Evolutionary conservation across 805 yeast species (phyloP).

Genomic region (Candida ficus): DNA sequence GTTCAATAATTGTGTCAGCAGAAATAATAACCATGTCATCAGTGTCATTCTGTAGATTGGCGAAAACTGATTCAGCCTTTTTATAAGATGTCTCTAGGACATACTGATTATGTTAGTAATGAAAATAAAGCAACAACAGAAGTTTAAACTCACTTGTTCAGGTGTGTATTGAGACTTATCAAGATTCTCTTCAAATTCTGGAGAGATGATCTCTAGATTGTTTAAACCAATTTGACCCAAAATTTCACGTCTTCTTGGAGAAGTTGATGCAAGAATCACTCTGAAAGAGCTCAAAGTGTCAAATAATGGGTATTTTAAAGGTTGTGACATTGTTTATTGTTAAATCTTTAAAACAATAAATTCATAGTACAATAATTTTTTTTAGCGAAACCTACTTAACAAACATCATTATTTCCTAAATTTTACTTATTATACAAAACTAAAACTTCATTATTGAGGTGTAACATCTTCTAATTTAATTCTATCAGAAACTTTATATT

Average conservation of each 20-base stretch:
- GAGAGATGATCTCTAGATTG: conserved; percentile 43
- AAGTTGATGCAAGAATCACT: conserved; percentile 73
- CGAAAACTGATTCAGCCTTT: conserved; percentile 62
- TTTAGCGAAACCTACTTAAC: too few species aligned
- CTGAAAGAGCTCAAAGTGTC: conserved; percentile 14
- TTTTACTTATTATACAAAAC: too few species aligned
- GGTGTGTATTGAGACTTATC: conserved; percentile 46
- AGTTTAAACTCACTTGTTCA: conserved; percentile 30
- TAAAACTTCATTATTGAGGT: too few species aligned
- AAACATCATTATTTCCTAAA: too few species aligned
- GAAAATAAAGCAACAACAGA: too few species aligned
- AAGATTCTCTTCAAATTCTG: conserved; percentile 75
- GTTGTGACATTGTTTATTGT: conserved; percentile 12
- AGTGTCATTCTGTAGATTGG: conserved; percentile 28
- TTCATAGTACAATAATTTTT: too few species aligned
- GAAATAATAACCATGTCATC: conserved; percentile 39
- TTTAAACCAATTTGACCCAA: conserved; percentile 51
- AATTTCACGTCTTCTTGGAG: conserved; percentile 79
- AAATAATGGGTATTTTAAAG: conserved; percentile 31
- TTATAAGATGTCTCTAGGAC: conserved; percentile 64
- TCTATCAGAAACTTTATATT: conserved; percentile 18
- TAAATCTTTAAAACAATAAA: too few species aligned
- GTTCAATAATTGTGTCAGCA: conserved; percentile 77
- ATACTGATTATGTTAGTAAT: conserved; percentile 36
- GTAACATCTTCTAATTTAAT: conserved; percentile 21